These are phyloP conservation scores for Ophiocordyceps robertsii DNA, from an alignment of 2,329 filamentous ascomycete species.

Conservation along the genomic window DNA sequence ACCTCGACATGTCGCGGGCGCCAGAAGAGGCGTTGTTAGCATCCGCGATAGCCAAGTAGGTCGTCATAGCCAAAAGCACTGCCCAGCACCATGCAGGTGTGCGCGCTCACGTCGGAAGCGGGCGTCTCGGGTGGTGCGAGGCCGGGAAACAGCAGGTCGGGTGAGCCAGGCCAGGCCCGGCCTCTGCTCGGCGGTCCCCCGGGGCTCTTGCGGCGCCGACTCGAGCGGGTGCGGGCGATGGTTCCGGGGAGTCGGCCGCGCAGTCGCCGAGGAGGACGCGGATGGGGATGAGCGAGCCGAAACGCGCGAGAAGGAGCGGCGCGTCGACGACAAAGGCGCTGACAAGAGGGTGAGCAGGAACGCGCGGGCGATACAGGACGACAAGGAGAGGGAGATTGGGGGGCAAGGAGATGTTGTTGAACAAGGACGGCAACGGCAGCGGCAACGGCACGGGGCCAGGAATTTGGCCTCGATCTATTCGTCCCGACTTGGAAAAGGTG, in stretches of 20 bases:
- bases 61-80: constrained; percentile 31
- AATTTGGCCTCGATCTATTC: background rate
- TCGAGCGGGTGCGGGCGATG: background rate
- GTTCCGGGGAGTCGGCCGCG: background rate
- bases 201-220: background rate
- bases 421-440: background rate
- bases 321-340: too few relatives aligned
- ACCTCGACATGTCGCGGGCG: constrained; percentile 37
- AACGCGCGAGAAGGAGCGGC: too few relatives aligned
- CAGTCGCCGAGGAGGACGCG: too few relatives aligned
- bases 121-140: background rate
- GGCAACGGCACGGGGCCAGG: background rate
- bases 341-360: background rate
- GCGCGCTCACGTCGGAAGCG: background rate
- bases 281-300: too few relatives aligned
- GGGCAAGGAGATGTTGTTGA: background rate
- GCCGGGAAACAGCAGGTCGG: background rate
- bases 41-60: constrained; percentile 39
- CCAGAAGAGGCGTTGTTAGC: constrained; percentile 24
- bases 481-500: background rate
- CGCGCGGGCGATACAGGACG: background rate
- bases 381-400: background rate
- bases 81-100: background rate
- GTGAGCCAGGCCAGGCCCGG: background rate
- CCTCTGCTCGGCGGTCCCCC: background rate